phyloP scores from a whole-genome alignment of 306 rosid genomes.

The Cicer judaicum region DNA sequence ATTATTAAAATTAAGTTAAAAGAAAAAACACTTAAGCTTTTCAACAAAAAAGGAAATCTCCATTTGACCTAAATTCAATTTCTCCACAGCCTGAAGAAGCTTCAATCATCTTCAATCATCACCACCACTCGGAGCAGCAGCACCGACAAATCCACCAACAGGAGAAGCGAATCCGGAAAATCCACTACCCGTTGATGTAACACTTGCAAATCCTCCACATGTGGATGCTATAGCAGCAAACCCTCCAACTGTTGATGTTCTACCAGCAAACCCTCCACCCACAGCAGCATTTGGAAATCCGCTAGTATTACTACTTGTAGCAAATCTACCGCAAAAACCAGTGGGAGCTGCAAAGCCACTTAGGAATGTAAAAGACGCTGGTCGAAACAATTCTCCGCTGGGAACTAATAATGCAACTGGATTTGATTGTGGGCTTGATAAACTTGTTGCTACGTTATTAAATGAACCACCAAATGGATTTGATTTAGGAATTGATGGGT shows the following conservation, averaged over 20 bases:
- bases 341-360: constrained; percentile 65
- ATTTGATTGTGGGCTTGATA: constrained; percentile 41
- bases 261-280: constrained; percentile 60
- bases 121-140: constrained; percentile 45
- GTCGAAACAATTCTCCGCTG: constrained; percentile 77
- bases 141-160: constrained; percentile 44
- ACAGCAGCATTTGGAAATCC: constrained; percentile 58
- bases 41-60: no score
- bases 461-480: constrained; percentile 83
- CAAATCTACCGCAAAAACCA: constrained; percentile 65
- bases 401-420: constrained; percentile 58
- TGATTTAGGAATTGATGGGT: constrained; percentile 60
- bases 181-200: constrained; percentile 47
- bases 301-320: constrained; percentile 49
- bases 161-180: constrained; percentile 46
- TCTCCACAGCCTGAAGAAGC: no score
- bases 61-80: no score
- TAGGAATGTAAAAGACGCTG: constrained; percentile 80
- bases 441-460: no score
- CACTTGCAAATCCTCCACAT: constrained; percentile 57
- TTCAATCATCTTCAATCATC: no score
- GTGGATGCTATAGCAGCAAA: constrained; percentile 46
- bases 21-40: no score
- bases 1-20: no score
- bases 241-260: constrained; percentile 49